Conservation (phyloP, 179 eudicot species). For the Vitellaria paradoxa region DNA sequence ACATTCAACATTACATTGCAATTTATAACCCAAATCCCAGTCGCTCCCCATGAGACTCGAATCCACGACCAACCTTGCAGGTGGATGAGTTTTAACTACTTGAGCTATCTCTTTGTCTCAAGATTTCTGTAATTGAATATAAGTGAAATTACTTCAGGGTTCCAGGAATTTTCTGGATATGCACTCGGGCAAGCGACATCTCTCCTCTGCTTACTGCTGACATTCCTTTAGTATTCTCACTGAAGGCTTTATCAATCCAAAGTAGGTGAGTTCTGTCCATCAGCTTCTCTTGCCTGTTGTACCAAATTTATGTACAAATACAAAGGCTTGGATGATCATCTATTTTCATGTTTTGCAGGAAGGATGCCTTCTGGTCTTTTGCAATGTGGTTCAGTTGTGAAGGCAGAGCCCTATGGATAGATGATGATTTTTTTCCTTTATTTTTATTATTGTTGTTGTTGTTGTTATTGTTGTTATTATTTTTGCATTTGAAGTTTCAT, state of each 20-base stretch:
- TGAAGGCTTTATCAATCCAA: neutral
- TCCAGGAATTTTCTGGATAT: neutral
- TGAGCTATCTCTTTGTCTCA: no score
- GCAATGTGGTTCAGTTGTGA: neutral
- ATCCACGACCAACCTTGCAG: no score
- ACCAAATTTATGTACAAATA: no score
- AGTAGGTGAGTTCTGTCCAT: neutral
- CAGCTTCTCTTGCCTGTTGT: neutral
- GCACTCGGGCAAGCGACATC: neutral
- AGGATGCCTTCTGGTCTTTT: neutral
- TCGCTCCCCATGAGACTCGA: no score
- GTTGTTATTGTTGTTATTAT: no score
- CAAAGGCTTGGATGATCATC: neutral
- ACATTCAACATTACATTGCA: no score
- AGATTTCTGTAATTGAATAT: neutral
- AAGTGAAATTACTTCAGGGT: neutral
- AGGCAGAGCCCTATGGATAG: neutral
- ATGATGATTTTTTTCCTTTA: neutral
- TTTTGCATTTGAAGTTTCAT: no score
- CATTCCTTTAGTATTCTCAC: neutral
- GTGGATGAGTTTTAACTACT: no score
- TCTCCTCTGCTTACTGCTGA: neutral
- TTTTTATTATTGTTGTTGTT: no score
- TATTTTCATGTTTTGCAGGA: neutral
- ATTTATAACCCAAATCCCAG: no score